Conservation (phyloP, 2,329 filamentous ascomycete genomes). For the Elsinoe fawcettii region DNA sequence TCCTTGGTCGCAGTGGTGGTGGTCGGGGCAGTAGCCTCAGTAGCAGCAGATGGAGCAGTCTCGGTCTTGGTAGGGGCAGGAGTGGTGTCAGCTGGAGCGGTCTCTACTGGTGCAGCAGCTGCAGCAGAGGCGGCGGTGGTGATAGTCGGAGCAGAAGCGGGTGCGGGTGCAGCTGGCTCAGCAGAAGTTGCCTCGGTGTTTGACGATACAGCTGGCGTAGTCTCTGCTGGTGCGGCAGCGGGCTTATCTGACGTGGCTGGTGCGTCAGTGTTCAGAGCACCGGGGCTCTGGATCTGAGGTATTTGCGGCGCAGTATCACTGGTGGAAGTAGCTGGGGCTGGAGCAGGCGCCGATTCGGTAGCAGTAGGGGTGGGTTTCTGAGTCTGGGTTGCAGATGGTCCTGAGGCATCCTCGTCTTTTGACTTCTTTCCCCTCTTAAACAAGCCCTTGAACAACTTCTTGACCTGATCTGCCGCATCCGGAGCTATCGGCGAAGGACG, state of each 20-base stretch:
- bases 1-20: not conserved
- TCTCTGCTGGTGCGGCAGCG: not conserved
- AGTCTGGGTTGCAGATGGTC: conserved; percentile 11
- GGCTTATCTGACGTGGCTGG: conserved; percentile 10
- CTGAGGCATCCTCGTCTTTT: conserved; percentile 14
- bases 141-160: conserved; percentile 2
- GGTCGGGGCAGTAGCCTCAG: not conserved
- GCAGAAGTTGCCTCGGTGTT: conserved; percentile 16
- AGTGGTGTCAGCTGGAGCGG: conserved; percentile 8
- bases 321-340: not conserved
- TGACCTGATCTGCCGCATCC: conserved; percentile 22
- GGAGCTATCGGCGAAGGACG: conserved; percentile 20
- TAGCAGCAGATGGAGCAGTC: not conserved
- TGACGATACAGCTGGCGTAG: conserved; percentile 17
- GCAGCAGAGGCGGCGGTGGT: not conserved
- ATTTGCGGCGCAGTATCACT: conserved; percentile 10
- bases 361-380: conserved; percentile 14
- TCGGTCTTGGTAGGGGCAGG: conserved; percentile 7
- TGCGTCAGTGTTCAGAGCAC: conserved; percentile 4
- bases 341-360: conserved; percentile 1
- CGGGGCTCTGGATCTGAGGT: conserved; percentile 11
- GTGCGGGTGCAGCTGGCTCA: conserved; percentile 12
- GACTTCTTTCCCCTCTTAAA: conserved; percentile 22
- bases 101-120: not conserved
- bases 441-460: conserved; percentile 25